Evolutionary conservation across 371 early-diverging fungal species (phyloP).

Genomic region (Massospora cicadina): DNA sequence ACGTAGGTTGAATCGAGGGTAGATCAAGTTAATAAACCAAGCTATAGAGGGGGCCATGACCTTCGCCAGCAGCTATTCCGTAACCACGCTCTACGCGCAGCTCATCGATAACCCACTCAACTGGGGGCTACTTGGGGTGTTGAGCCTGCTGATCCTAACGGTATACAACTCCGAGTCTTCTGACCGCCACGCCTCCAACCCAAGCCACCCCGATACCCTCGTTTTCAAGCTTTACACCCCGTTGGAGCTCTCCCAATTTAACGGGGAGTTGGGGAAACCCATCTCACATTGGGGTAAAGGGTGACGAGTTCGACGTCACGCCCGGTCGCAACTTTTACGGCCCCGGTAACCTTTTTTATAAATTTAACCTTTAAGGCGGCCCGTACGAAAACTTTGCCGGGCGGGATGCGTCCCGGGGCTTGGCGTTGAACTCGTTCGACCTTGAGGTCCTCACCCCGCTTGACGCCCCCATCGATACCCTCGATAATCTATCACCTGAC

Average conservation of each 20-base stretch:
- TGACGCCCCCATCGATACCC: constrained; percentile 54
- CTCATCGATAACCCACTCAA: background rate
- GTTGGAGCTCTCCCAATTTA: constrained; percentile 34
- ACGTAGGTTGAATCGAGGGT: too few species aligned
- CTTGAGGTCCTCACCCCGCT: constrained; percentile 47
- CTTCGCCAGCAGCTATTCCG: background rate
- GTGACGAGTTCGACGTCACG: constrained; percentile 78
- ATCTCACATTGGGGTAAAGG: constrained; percentile 69
- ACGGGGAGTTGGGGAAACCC: constrained; percentile 23
- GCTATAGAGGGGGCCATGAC: too few species aligned
- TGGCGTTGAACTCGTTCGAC: constrained; percentile 84
- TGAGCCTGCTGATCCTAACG: background rate
- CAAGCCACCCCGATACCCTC: constrained; percentile 24
- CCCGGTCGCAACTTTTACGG: constrained; percentile 76
- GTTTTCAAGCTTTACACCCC: constrained; percentile 50
- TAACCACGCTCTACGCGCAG: background rate
- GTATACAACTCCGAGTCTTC: background rate
- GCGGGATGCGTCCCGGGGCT: constrained; percentile 61
- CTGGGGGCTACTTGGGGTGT: background rate
- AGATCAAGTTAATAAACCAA: too few species aligned
- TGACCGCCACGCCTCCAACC: background rate
- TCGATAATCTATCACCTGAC: constrained; percentile 52
- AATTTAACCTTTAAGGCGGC: constrained; percentile 29
- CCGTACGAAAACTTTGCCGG: constrained; percentile 86
- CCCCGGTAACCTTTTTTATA: constrained; percentile 35